Evolutionary conservation across 768 basidiomycete genomes (phyloP), one percentile per base, ranked within the genome.

Genomic region (Amylocystis lapponica): DNA sequence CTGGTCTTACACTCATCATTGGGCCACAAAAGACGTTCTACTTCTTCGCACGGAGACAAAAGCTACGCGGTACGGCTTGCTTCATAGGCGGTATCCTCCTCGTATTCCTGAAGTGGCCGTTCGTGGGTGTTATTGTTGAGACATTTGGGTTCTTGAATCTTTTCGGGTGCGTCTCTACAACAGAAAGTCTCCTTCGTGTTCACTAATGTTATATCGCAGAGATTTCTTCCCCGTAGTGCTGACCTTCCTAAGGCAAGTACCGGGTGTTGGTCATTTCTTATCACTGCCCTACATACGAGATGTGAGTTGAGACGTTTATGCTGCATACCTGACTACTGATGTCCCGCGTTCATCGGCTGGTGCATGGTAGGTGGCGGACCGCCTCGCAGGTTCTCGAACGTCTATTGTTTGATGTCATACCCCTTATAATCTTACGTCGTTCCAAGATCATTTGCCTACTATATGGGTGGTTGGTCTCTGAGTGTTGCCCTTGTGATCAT

Each of bases 221-320:
- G 95, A 97, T 67, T 99, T 99, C 74, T 98, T 98, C 79, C 96
- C 96, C 5, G 96, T 98, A 47, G 85, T 99, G 43, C 71, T 99
- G 38, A 93, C 91, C n/a, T 97, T 98, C n/a, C 67, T 98, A 50
- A 78, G 94, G 43, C 95, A 97, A 67, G 62, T 98, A 35, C 95
- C 96, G 4, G 81, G 96, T 51, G 75, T 99, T 44, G 95, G 96
- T 21, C 89, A 81, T 0, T 63, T 88, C 49, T 65, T 99, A 36
- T 85, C 86, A 4, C 59, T 98, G 50, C 94, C 96, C 1, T 94
- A 88, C 60, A 81, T 98, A 56, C 72, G 87, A 58, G 73, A 75
- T 43, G 95, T 96, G 60, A 67, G 80, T 69, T n/a, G n/a, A n/a
- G n/a, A n/a, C 3, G 13, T 8, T 2, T 20, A 17, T n/a, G 23